phyloP scores from a whole-genome alignment of 768 basidiomycete species.

The Lactifluus hygrophoroides region DNA sequence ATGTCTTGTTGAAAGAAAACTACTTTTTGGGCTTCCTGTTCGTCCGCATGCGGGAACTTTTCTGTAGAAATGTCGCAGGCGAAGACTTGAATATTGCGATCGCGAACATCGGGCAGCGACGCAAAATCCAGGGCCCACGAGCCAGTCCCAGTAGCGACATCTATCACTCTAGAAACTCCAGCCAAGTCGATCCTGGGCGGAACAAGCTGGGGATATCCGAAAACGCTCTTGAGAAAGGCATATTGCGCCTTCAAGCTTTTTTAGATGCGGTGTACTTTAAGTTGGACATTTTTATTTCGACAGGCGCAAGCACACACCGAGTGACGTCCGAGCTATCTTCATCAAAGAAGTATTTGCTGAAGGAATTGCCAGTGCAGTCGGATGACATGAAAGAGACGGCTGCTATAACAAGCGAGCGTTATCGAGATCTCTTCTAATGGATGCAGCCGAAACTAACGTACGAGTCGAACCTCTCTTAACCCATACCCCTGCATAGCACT shows the following conservation, averaged over 20 bases:
- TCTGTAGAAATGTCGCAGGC: neutral
- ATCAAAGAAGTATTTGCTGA: neutral
- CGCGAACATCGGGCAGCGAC: neutral
- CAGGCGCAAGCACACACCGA: neutral
- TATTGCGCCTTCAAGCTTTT: neutral
- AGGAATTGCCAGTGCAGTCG: too few species aligned
- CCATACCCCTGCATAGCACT: too few species aligned
- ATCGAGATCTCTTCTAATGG: too few species aligned
- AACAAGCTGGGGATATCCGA: neutral
- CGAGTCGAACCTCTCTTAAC: too few species aligned
- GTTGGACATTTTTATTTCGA: neutral
- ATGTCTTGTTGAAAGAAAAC: neutral
- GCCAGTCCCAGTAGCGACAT: neutral
- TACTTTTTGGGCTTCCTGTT: neutral
- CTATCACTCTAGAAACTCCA: neutral
- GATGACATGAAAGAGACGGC: too few species aligned
- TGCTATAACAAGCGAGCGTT: too few species aligned
- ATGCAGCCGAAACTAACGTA: too few species aligned
- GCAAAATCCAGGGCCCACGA: neutral
- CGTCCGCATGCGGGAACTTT: neutral
- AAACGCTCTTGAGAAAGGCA: neutral
- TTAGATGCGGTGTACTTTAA: neutral
- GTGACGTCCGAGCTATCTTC: neutral
- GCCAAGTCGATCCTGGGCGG: neutral
- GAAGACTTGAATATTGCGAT: conserved; percentile 3